Evolutionary conservation across 148 eudicot species (phyloP), one percentile per base, ranked within the genome.

Genomic region (Suaeda aralocaspica): DNA sequence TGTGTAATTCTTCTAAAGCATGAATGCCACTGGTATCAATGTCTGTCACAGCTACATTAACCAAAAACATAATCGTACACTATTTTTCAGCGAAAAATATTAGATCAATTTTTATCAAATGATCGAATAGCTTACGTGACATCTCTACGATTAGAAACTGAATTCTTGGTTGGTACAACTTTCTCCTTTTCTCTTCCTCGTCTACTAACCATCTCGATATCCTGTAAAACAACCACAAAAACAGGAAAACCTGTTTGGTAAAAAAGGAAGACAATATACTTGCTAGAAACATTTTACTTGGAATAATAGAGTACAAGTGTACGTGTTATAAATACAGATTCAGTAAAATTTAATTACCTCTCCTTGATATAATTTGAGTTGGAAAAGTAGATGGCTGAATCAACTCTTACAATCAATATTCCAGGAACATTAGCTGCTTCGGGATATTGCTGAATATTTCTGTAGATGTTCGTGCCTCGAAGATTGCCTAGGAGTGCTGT

Each of bases 1-100:
- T 84, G 67, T 82, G 58, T 64, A 93, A 74, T 58, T 91, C 96
- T 83, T 90, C 92, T 64, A 93, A 81, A 75, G 98, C 94, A 70
- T 85, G 92, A 74, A 93, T 90, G 49, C 98, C 98, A 64, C 96
- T 93, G 28, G 98, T 93, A 80, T 93, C 98, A 2, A 93, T 87
- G 72, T 93, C 98, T 0, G 88, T 89, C 50, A 93, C 96, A 41
- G 98, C 98, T 93, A 86, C 77, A 79, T 58, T n/a, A 44, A 49
- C 56, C 41, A 31, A 58, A 64, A 68, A 24, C 71, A 48, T 50
- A 59, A 46, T 16, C 10, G 6, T 49, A 2, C n/a, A 9, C 12
- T 10, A 4, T n/a, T 55, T 53, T 19, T 2, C 19, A 44, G 15
- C 3, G 57, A 19, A 56, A 26, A 8, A 22, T 49, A 16, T 12